A percentile compares a stretch with the other conserved stretches of the same genome.
These are phyloP conservation scores for Dendrostoma leiphaemia DNA, from an alignment of 2,329 filamentous ascomycete species.

Conservation along the genomic window DNA sequence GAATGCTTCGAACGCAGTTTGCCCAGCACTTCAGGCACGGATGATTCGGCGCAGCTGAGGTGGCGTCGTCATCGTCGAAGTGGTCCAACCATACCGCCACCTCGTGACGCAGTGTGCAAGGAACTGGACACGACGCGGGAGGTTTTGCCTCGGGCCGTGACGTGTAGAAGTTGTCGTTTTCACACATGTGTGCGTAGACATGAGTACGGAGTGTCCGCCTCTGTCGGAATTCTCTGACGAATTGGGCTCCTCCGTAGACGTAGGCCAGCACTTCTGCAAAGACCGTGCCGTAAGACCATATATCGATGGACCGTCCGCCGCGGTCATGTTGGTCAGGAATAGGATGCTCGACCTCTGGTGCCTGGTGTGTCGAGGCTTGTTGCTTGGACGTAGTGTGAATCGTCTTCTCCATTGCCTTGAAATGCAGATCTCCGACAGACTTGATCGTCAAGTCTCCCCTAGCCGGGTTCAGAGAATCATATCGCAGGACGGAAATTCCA, in stretches of 20 bases:
- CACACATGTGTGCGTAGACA: not conserved
- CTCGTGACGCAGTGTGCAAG: not conserved
- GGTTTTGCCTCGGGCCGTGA: not conserved
- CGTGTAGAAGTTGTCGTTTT: conserved; percentile 13
- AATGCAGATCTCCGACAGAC: conserved; percentile 8
- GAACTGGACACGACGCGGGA: not conserved
- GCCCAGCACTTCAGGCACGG: conserved; percentile 13
- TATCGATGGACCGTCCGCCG: not conserved
- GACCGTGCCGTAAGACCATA: conserved; percentile 17
- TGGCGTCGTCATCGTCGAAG: not conserved
- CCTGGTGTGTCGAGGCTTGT: conserved; percentile 5
- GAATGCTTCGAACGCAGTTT: not conserved
- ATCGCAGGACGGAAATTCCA: conserved; percentile 15
- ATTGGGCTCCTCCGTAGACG: not conserved
- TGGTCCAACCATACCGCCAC: conserved; percentile 1
- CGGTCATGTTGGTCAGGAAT: not conserved
- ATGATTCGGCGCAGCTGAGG: not conserved
- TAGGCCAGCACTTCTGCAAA: conserved; percentile 15
- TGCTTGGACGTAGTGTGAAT: conserved; percentile 5
- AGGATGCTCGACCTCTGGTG: conserved; percentile 10
- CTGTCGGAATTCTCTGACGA: not conserved
- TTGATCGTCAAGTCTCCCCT: not conserved
- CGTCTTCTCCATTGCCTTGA: not conserved
- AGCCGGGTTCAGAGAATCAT: not conserved
- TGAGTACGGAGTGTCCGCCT: not conserved